Evolutionary conservation across 225 moss, liverwort and hornwort species (phyloP).

Genomic region (Sphagnum contortum): DNA sequence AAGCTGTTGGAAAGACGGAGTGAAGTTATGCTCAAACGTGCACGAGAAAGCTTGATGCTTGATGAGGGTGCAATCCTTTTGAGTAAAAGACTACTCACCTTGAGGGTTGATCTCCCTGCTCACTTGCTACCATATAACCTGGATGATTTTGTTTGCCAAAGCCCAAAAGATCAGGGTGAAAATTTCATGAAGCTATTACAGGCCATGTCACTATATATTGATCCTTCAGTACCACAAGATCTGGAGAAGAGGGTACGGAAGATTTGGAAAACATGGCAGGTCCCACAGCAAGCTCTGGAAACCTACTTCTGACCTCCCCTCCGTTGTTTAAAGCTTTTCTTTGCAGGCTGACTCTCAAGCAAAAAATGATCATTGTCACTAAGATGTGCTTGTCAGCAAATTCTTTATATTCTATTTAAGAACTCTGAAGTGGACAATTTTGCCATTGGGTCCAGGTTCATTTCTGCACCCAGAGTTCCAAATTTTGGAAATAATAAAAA

Average conservation of each 20-base stretch:
- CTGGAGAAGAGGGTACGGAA: conserved; percentile 23
- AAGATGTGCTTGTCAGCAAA: no score
- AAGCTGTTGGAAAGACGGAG: conserved; percentile 31
- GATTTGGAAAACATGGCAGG: conserved; percentile 36
- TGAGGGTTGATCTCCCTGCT: conserved; percentile 32
- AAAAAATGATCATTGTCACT: no score
- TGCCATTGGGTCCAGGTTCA: no score
- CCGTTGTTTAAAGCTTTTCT: no score
- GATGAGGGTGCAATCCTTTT: conserved; percentile 29
- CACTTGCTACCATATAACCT: conserved; percentile 32
- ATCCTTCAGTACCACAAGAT: conserved; percentile 34
- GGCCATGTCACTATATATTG: conserved; percentile 45
- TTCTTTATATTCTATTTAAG: no score
- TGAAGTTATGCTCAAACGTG: conserved; percentile 32
- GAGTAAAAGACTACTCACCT: conserved; percentile 35
- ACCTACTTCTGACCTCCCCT: no score
- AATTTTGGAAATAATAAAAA: no score
- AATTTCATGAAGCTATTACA: conserved; percentile 37
- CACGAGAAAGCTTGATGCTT: conserved; percentile 33
- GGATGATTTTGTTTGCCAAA: conserved; percentile 33
- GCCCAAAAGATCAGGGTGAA: conserved; percentile 32
- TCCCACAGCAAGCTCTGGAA: no score
- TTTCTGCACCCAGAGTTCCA: no score
- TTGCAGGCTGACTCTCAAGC: no score
- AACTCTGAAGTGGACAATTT: no score